Evolutionary conservation across 2,329 filamentous ascomycete genomes (phyloP).

Genomic region (Grosmannia clavigera): DNA sequence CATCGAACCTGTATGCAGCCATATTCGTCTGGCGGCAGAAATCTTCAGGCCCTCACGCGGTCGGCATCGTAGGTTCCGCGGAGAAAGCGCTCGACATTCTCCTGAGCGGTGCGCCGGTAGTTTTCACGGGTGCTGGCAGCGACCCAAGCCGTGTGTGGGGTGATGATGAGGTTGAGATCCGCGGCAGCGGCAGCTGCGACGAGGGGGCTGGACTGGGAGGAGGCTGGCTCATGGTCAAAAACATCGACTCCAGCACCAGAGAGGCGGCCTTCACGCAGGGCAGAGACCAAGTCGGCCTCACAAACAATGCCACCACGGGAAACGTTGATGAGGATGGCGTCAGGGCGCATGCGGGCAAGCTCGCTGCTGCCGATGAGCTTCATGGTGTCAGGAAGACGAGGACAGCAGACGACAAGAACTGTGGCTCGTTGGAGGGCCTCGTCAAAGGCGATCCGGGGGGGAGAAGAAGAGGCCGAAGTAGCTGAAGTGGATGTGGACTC

Average conservation of each 20-base stretch:
- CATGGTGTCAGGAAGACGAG: conserved; percentile 17
- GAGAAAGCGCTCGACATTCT: conserved; percentile 11
- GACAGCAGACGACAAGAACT: conserved; percentile 21
- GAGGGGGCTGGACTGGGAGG: conserved; percentile 7
- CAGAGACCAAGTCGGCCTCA: conserved; percentile 21
- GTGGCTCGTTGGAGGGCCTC: conserved; percentile 18
- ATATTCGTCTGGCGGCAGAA: too few relatives aligned
- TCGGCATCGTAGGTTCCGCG: neutral
- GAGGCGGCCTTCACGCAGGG: conserved; percentile 19
- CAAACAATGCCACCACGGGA: conserved; percentile 21
- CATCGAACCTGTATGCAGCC: neutral
- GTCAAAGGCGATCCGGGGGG: conserved; percentile 7
- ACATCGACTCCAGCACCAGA: conserved; percentile 23
- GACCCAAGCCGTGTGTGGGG: conserved; percentile 13
- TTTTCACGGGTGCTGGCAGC: conserved; percentile 11
- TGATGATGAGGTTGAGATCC: conserved; percentile 11
- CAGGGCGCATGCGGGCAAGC: conserved; percentile 13
- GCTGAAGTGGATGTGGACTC: neutral
- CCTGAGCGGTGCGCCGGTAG: conserved; percentile 10
- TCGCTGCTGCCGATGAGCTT: conserved; percentile 14
- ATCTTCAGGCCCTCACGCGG: conserved; percentile 4
- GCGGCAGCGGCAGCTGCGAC: conserved; percentile 6
- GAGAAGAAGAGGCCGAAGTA: neutral
- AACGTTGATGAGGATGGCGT: conserved; percentile 22
- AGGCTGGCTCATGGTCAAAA: conserved; percentile 22